A percentile compares a stretch with the other conserved stretches of the same genome.
These are phyloP conservation scores for Xylariaceae sp. DNA, from an alignment of 2,329 filamentous ascomycete genomes.

Conservation along the genomic window DNA sequence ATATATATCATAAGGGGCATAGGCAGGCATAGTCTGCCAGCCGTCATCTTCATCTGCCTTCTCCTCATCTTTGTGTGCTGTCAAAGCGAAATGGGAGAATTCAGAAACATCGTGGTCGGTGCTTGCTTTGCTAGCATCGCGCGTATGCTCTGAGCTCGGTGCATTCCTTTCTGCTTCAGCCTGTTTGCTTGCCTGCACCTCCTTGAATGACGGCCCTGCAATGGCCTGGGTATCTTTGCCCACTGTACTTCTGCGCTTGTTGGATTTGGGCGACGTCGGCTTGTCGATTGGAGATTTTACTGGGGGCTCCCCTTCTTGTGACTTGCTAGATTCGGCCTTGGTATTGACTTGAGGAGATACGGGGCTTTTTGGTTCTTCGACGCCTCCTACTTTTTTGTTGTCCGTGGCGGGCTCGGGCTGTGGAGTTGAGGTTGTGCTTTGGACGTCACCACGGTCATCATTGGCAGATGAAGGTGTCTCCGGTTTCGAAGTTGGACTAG, in stretches of 20 bases:
- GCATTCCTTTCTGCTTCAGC: constrained; percentile 18
- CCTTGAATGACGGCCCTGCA: constrained; percentile 26
- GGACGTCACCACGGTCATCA: constrained; percentile 36
- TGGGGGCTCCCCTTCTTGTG: constrained; percentile 1
- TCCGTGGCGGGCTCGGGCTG: constrained; percentile 11
- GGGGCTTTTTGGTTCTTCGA: constrained; percentile 22
- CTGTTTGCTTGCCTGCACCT: constrained; percentile 25
- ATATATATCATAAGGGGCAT: constrained; percentile 90
- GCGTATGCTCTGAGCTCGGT: constrained; percentile 27
- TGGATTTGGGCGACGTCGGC: constrained; percentile 3
- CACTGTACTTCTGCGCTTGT: constrained; percentile 14
- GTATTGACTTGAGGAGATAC: constrained; percentile 15
- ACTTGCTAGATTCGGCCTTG: constrained; percentile 2
- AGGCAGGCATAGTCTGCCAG: constrained; percentile 94
- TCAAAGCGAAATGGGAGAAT: constrained; percentile 84
- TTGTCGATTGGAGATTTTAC: constrained; percentile 5
- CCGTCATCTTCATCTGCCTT: constrained; percentile 59
- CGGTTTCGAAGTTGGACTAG: constrained; percentile 12
- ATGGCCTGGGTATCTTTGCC: constrained; percentile 22
- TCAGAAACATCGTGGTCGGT: constrained; percentile 55
- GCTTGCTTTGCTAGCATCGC: constrained; percentile 37
- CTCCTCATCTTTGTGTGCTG: constrained; percentile 51
- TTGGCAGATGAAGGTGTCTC: constrained; percentile 24
- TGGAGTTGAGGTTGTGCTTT: constrained; percentile 31
- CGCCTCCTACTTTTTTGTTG: constrained; percentile 4